phyloP scores from a whole-genome alignment of 2,329 filamentous ascomycete genomes.

The Aureobasidium sp. region DNA sequence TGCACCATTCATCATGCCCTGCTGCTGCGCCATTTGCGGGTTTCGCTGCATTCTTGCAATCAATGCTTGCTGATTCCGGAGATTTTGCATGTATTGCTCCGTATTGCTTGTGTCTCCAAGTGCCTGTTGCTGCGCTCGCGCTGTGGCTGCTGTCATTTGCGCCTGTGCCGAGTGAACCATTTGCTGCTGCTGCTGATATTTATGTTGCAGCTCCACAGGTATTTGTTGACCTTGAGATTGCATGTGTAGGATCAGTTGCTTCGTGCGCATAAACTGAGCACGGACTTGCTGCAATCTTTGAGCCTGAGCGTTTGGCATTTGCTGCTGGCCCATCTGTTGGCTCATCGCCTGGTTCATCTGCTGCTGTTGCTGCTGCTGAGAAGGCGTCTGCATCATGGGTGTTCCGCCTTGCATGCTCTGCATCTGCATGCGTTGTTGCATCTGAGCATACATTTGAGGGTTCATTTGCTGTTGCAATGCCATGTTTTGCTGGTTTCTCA shows the following conservation, averaged over 20 bases:
- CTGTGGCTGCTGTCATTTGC: constrained; percentile 11
- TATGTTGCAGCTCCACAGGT: constrained; percentile 20
- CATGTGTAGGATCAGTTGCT: constrained; percentile 9
- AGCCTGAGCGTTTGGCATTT: constrained; percentile 7
- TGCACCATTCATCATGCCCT: constrained; percentile 17
- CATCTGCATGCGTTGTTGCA: constrained; percentile 18
- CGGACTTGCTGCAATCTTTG: constrained; percentile 10
- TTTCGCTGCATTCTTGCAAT: constrained; percentile 18
- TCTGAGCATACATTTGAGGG: constrained; percentile 20
- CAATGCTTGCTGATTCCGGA: constrained; percentile 26
- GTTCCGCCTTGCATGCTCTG: constrained; percentile 14
- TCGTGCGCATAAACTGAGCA: constrained; percentile 1
- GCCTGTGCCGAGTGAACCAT: constrained; percentile 21
- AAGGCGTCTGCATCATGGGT: constrained; percentile 15
- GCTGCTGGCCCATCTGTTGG: constrained; percentile 22
- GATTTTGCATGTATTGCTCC: constrained; percentile 30
- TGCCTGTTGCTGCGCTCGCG: constrained; percentile 14
- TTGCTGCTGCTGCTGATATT: constrained; percentile 25
- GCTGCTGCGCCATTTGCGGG: constrained; percentile 19
- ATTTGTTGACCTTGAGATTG: constrained; percentile 18
- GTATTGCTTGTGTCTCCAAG: constrained; percentile 25
- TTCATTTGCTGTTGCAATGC: constrained; percentile 19
- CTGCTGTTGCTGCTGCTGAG: constrained; percentile 23
- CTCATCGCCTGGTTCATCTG: constrained; percentile 22
- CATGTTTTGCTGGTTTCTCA: constrained; percentile 23